Base-by-base conservation (phyloP, 495 filamentous ascomycete genomes). In the Lasiosphaeris hirsuta region DNA sequence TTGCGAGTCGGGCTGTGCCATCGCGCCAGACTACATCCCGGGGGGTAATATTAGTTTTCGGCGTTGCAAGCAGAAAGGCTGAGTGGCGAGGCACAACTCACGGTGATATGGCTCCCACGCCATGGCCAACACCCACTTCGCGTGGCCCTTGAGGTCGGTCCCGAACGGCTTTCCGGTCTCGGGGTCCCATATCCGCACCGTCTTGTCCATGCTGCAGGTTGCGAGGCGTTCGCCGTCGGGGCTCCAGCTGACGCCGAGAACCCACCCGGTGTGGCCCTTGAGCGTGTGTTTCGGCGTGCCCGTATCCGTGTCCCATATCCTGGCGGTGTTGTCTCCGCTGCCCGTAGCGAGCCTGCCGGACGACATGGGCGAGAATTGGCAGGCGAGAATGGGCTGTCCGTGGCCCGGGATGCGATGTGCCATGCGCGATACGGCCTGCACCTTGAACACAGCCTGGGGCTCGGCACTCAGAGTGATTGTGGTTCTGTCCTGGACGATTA, bases 281-380 rank as follows among this genome's bases (percentile, higher is more conserved):
- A 99, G 72, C 2, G 92, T 97, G 68, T 88, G 82, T 52, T 90
- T 75, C 0, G 95, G 92, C 0, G 93, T 97, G 43, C 92, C 92
- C 0, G 90, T 97, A 64, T 97, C 90, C 51, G 90, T 95, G 63
- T 99, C 94, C 88, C 90, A 97, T 75, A 99, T 84, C 45, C 95
- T 78, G 7, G 94, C 95, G 7, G 95, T 97, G 35, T 85, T 84
- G 63, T 99, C 95, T 37, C 95, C 95, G 59, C 87, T 90, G 0
- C 92, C 95, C 7, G 88, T 94, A 0, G 92, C 90, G 74, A 99
- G 84, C 53, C 86, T 83, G 7, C 88, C 84, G 2, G 90, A 93
- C 4, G 81, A 85, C 19, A 81, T 80, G 0, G 95, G 95, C 0
- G 91, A 95, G 72, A 97, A 99, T 39, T 90, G 85, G 9, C 87